Percentiles rank a stretch among this genome's conserved stretches.
Conservation (phyloP, 805 yeast species). For the Cyberlindnera xylosilytica region DNA sequence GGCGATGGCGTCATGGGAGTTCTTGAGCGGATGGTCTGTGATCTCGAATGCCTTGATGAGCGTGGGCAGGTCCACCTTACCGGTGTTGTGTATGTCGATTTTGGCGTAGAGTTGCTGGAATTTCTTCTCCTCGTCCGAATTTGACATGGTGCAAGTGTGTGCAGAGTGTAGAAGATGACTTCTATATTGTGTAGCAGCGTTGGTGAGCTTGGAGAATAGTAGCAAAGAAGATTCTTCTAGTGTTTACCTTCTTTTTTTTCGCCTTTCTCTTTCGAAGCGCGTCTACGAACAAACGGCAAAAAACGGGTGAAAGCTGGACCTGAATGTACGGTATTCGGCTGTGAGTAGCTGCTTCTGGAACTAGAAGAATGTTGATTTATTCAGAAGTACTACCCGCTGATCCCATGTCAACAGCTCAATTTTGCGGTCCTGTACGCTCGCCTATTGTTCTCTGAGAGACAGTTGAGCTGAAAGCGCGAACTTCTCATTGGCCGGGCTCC, state of each 20-base stretch:
- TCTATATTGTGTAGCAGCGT: neutral
- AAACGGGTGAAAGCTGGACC: neutral
- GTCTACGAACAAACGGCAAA: neutral
- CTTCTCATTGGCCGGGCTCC: neutral
- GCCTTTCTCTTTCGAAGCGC: neutral
- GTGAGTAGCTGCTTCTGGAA: too few species aligned
- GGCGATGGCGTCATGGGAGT: slow-evolving; percentile 55
- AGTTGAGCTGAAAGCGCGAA: neutral
- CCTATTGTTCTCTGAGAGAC: too few species aligned
- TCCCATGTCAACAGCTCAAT: too few species aligned
- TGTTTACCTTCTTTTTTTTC: neutral
- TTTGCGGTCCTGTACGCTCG: too few species aligned
- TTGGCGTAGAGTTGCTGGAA: slow-evolving; percentile 34
- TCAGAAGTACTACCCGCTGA: too few species aligned
- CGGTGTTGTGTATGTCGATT: slow-evolving; percentile 40
- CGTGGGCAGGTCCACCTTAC: slow-evolving; percentile 35
- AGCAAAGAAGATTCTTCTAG: neutral
- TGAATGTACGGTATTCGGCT: too few species aligned
- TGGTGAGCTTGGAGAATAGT: too few species aligned
- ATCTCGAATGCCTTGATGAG: slow-evolving; percentile 37
- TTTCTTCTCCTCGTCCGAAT: slow-evolving; percentile 6
- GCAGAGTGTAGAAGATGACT: neutral
- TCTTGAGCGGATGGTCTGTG: slow-evolving; percentile 60
- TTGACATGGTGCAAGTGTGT: slow-evolving; percentile 1
- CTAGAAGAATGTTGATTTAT: too few species aligned